Evolutionary conservation across 164 flowering plant genomes (phyloP), one percentile per base, ranked within the genome.

Genomic region (Vitis rotundifolia): DNA sequence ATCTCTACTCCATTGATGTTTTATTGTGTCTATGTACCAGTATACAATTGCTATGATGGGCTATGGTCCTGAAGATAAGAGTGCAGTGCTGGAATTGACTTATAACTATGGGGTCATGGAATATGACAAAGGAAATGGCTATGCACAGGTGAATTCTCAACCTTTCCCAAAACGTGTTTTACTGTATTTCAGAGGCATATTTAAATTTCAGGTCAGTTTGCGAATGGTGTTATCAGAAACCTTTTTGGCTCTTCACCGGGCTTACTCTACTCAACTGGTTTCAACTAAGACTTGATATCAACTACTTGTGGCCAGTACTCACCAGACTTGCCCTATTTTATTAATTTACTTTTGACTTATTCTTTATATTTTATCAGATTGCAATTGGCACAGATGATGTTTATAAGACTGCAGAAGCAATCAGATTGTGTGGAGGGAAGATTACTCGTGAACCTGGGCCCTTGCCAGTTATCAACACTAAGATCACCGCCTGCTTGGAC

Each of bases 371-470:
- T 50, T 19, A 29, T 19, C 80, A 81, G 86, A 81, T 83, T 64
- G 84, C 86, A 61, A 75, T 83, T 26, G 77, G 86, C 48, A 78
- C 84, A 52, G 73, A 83, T 70, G 82, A 83, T 78, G 86, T 83
- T 26, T 83, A 83, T 52, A 83, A 73, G 53, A 71, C 81, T 60
- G 86, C 84, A 19, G 81, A 83, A 55, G 84, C 81, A 59, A 61
- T 83, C 57, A 73, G 70, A 70, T 66, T 64, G 2, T 64, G 11
- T 63, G 84, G 83, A 26, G 86, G 86, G 18, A 73, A 71, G 58
- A 75, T 81, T 53, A 68, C 57, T 22, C 76, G 67, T n/a, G 83
- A 81, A 66, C 86, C 86, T 64, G 86, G 86, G 31, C 86, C 84
- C 1, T 48, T 81, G 53, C 84, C 84, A 0, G 75, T 72, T n/a